Percentiles rank a stretch among this genome's conserved stretches.
These are phyloP conservation scores for Aspergillus neotritici DNA, from an alignment of 2,329 filamentous ascomycete species.

Conservation along the genomic window DNA sequence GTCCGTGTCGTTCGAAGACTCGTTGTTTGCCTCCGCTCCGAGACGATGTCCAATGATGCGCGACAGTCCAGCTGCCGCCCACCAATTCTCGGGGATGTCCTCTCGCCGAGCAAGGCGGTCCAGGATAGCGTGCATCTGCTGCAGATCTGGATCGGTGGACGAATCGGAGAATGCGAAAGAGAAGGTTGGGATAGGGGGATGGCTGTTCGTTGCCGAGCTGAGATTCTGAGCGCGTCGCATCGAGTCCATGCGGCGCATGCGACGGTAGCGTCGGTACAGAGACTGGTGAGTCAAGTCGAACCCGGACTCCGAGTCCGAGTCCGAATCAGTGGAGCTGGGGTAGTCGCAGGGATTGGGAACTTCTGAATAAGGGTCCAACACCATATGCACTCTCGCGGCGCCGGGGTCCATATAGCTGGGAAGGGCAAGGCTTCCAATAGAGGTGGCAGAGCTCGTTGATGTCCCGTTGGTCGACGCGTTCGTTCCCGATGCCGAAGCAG, in stretches of 20 bases:
- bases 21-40: conserved; percentile 16
- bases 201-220: conserved; percentile 30
- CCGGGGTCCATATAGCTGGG: conserved; percentile 19
- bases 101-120: conserved; percentile 63
- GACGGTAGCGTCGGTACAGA: conserved; percentile 16
- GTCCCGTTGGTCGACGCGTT: conserved; percentile 20
- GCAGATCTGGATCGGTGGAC: conserved; percentile 39
- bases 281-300: conserved; percentile 12
- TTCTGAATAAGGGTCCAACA: conserved; percentile 32
- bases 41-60: conserved; percentile 43
- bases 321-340: conserved; percentile 31
- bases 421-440: conserved; percentile 39
- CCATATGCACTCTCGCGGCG: conserved; percentile 21
- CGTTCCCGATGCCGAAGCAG: conserved; percentile 35
- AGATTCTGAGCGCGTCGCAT: conserved; percentile 20
- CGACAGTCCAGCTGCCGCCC: conserved; percentile 64
- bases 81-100: conserved; percentile 78
- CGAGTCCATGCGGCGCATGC: conserved; percentile 14
- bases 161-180: conserved; percentile 28
- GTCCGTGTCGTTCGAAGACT: conserved; percentile 15
- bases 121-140: conserved; percentile 67
- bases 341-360: conserved; percentile 36
- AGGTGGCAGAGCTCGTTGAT: conserved; percentile 35
- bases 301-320: conserved; percentile 29
- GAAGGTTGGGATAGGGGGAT: conserved; percentile 30